These are phyloP conservation scores for Trichocladium uniseriatum DNA, from an alignment of 495 filamentous ascomycete species.

Conservation along the genomic window DNA sequence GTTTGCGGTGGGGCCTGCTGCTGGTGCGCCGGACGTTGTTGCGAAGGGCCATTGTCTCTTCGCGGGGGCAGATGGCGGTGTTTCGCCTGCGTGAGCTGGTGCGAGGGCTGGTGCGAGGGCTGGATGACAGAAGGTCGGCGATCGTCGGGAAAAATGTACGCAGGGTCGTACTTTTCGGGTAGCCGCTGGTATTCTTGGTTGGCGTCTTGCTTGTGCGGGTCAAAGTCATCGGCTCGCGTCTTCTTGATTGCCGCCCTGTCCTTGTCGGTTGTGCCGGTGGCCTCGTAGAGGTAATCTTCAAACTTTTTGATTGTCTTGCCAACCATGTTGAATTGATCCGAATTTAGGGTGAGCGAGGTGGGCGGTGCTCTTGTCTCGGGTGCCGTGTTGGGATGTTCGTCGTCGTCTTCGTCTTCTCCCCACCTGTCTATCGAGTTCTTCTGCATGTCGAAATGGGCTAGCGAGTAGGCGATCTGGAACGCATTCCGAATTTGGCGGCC, in stretches of 20 bases:
- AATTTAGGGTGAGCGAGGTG: neutral
- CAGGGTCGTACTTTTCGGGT: no score
- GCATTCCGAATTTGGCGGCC: conserved; percentile 32
- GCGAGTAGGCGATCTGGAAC: conserved; percentile 29
- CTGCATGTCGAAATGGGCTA: conserved; percentile 27
- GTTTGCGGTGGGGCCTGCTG: no score
- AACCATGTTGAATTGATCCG: neutral
- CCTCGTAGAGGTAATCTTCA: neutral
- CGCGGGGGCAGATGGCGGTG: no score
- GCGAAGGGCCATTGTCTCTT: no score
- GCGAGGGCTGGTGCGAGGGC: no score
- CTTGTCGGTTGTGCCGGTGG: neutral
- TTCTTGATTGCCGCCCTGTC: neutral
- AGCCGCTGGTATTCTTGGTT: no score
- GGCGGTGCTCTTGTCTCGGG: neutral
- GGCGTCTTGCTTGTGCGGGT: neutral
- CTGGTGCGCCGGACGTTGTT: no score
- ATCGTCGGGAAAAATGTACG: no score
- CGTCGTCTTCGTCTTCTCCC: conserved; percentile 13
- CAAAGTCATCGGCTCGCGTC: neutral
- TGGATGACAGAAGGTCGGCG: no score
- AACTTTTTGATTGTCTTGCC: neutral
- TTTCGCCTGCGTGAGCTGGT: no score
- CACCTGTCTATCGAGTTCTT: neutral
- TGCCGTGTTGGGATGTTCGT: neutral